Evolutionary conservation across 495 filamentous ascomycete species (phyloP), one percentile per base, ranked within the genome.

Genomic region (Xylaria telfairii): DNA sequence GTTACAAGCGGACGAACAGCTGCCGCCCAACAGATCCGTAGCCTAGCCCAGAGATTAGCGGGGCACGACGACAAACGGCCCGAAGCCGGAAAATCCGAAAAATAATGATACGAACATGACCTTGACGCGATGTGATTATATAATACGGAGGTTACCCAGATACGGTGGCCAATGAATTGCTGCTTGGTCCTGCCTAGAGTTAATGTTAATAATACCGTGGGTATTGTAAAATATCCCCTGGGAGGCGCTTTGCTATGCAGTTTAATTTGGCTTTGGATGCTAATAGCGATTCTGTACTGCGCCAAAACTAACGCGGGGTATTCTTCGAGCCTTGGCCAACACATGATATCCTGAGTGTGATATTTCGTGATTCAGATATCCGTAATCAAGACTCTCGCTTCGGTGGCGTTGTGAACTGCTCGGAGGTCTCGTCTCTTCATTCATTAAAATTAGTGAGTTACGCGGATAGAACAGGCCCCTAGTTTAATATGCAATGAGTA

Each of bases 181-280:
- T 34, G 6, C 10, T 41, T 59, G n/a, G n/a, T n/a, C 8, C 21
- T 51, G 21, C 19, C 51, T 67, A 19, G 19, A 41, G 37, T 0
- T 68, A 68, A 59, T 68, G 28, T 49, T 68, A 47, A 68, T 68
- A 68, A 44, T 13, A 68, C 17, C 21, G 26, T 56, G 15, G 26
- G 13, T 30, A 60, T 39, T n/a, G 4, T 60, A 21, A 37, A 10
- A 60, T 24, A 4, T 34, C 28, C 2, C 17, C 4, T 42, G 9
- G n/a, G 1, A 15, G 37, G 12, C 24, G 17, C 7, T 39, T 63
- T 17, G 34, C 56, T 4, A 41, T 60, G 19, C 24, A 44, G 4
- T 37, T 8, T 37, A n/a, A 28, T 39, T n/a, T 21, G 24, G 6
- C 19, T 9, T 24, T 51, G 3, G 21, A 26, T 26, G 21, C 24